These are phyloP conservation scores for Jaapia argillacea DNA, from an alignment of 768 basidiomycete species.

Conservation along the genomic window DNA sequence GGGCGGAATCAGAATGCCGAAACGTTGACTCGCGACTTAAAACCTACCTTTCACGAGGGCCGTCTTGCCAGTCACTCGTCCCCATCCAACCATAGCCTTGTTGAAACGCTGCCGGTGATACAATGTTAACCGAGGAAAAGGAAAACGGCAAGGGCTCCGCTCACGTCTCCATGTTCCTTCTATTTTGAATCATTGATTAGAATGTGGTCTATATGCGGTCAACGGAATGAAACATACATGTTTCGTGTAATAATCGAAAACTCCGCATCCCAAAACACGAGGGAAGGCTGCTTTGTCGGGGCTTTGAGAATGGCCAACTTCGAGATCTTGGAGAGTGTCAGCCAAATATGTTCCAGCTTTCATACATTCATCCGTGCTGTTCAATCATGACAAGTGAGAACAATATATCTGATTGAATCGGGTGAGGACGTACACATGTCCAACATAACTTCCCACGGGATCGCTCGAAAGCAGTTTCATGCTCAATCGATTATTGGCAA, in stretches of 20 bases:
- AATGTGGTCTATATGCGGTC: too few species aligned
- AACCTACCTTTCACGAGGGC: neutral
- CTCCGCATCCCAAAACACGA: conserved; percentile 11
- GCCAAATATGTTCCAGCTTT: conserved; percentile 14
- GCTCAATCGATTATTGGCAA: conserved; percentile 26
- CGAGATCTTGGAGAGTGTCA: conserved; percentile 18
- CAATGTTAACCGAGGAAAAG: neutral
- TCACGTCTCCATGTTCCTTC: too few species aligned
- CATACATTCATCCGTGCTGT: conserved; percentile 1
- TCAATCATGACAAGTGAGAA: too few species aligned
- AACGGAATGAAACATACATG: too few species aligned
- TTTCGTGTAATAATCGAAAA: too few species aligned
- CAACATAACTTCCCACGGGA: conserved; percentile 1
- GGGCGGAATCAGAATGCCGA: neutral
- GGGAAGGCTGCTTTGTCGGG: conserved; percentile 14
- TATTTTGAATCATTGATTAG: too few species aligned
- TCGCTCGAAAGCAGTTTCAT: conserved; percentile 16
- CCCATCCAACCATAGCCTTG: conserved; percentile 1
- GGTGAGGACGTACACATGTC: conserved; percentile 6
- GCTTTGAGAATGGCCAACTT: conserved; percentile 10
- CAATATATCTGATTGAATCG: too few species aligned
- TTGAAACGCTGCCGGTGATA: conserved; percentile 2
- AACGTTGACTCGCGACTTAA: neutral
- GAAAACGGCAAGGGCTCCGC: neutral
- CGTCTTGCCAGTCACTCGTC: neutral